A percentile compares a stretch with the other conserved stretches of the same genome.
Conservation (phyloP, 768 basidiomycete species). For the Suillus spraguei region DNA sequence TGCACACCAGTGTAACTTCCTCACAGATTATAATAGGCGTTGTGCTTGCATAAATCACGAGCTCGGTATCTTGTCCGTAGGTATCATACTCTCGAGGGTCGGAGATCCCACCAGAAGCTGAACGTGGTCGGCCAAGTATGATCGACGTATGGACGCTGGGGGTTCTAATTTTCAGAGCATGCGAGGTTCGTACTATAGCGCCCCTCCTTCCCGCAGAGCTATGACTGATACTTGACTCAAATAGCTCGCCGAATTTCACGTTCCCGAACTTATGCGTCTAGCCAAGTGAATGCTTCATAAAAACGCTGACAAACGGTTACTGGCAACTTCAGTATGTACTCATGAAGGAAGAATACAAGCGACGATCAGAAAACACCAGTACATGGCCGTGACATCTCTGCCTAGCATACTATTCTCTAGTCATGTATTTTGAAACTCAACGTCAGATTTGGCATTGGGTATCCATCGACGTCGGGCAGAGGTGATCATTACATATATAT, state of each 20-base stretch:
- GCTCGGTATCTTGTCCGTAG: slow-evolving; percentile 37
- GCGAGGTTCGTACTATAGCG: slow-evolving; percentile 51
- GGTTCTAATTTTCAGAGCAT: slow-evolving; percentile 62
- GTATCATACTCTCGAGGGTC: slow-evolving; percentile 54
- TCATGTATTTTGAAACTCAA: neutral
- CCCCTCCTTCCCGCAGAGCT: neutral
- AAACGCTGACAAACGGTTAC: slow-evolving; percentile 53
- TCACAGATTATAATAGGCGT: slow-evolving; percentile 63
- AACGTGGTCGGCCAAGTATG: slow-evolving; percentile 50
- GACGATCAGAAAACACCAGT: slow-evolving; percentile 40
- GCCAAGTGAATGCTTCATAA: slow-evolving; percentile 62
- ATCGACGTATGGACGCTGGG: slow-evolving; percentile 76
- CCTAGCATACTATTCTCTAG: neutral
- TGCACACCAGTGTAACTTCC: slow-evolving; percentile 66
- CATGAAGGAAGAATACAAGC: slow-evolving; percentile 46
- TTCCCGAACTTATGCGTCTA: slow-evolving; percentile 62
- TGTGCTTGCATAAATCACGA: slow-evolving; percentile 81
- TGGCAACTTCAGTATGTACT: slow-evolving; percentile 40
- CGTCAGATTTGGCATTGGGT: no score
- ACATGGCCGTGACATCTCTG: slow-evolving; percentile 17
- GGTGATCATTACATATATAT: no score
- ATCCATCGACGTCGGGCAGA: no score
- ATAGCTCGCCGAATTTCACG: slow-evolving; percentile 48
- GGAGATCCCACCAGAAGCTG: slow-evolving; percentile 73
- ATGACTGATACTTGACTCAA: slow-evolving; percentile 28